These are phyloP conservation scores for Debaryomycetaceae sp. DNA, from an alignment of 1,139 yeast species.

Conservation along the genomic window DNA sequence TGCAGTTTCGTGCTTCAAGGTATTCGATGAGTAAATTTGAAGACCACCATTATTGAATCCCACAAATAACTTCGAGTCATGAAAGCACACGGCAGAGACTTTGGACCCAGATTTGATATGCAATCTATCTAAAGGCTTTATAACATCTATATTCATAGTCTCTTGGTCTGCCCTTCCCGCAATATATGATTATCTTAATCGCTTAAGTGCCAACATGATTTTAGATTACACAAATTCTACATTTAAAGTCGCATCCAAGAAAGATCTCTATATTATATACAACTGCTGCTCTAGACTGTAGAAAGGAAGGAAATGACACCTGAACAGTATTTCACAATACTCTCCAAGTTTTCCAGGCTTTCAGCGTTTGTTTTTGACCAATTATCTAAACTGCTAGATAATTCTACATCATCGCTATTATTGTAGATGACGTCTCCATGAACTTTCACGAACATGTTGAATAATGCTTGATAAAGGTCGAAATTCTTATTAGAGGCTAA, in stretches of 20 bases:
- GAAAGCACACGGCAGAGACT: constrained; percentile 23
- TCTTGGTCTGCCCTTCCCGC: background rate
- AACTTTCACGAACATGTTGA: constrained; percentile 65
- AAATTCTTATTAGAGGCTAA: constrained; percentile 55
- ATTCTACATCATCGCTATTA: constrained; percentile 31
- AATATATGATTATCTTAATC: background rate
- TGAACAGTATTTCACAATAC: constrained; percentile 73
- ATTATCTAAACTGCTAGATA: constrained; percentile 41
- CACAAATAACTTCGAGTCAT: constrained; percentile 22
- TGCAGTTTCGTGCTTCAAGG: background rate
- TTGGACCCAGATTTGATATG: constrained; percentile 19
- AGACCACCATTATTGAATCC: constrained; percentile 40
- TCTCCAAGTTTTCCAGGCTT: constrained; percentile 55
- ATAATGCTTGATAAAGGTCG: constrained; percentile 75
- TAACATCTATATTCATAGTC: constrained; percentile 28
- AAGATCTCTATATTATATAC: background rate
- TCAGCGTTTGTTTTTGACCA: constrained; percentile 48
- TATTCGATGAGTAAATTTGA: constrained; percentile 13
- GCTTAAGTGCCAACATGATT: background rate
- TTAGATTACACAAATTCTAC: background rate
- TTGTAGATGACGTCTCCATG: constrained; percentile 81
- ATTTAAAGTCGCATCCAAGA: background rate
- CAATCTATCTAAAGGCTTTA: constrained; percentile 29
- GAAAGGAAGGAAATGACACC: constrained; percentile 71
- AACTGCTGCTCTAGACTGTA: constrained; percentile 21